Evolutionary conservation across 1,284 basidiomycete genomes (phyloP), one percentile per base, ranked within the genome.

Genomic region (Xerocomus nothofagi): DNA sequence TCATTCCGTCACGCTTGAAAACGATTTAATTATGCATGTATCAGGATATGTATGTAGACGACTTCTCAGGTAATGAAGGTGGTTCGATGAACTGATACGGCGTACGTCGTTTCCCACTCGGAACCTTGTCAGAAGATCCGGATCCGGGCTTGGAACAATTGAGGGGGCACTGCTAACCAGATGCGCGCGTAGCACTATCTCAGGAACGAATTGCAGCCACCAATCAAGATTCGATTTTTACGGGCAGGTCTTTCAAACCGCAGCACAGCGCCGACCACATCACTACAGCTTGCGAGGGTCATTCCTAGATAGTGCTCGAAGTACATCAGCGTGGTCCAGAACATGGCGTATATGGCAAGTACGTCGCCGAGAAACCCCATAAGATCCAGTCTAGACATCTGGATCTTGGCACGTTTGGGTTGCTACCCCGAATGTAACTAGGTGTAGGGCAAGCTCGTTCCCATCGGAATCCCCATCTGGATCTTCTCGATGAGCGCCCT

Each of bases 401-500:
- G 44, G 53, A 69, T 69, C 67, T 67, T 17, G 53, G 54, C 50
- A 38, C 26, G 38, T 49, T 36, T 50, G 31, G n/a, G 58, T 59
- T 51, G 50, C 62, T 62, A 69, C 51, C 65, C 68, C 64, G 50
- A 70, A 65, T 67, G 42, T 52, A 49, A 58, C 62, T 69, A 71
- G 58, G 55, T 42, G 54, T 66, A 67, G 49, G 58, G 55, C 33
- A 54, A 42, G 47, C 66, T 69, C 56, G 60, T 67, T 59, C 79
- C 75, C 71, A 84, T 79, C 31, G 87, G 81, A 54, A 93, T 73
- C 27, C 83, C 84, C 39, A 73, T 70, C 56, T 83, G 75, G 59
- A 96, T 95, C 74, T 93, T 91, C 69, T 94, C 90, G 40, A 93
- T 86, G 57, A 96, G 74, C 39, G 92, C 92, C 59, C 93, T 82